These are phyloP conservation scores for Sordariomycetes sp. DNA, from an alignment of 2,329 filamentous ascomycete species.

Conservation along the genomic window DNA sequence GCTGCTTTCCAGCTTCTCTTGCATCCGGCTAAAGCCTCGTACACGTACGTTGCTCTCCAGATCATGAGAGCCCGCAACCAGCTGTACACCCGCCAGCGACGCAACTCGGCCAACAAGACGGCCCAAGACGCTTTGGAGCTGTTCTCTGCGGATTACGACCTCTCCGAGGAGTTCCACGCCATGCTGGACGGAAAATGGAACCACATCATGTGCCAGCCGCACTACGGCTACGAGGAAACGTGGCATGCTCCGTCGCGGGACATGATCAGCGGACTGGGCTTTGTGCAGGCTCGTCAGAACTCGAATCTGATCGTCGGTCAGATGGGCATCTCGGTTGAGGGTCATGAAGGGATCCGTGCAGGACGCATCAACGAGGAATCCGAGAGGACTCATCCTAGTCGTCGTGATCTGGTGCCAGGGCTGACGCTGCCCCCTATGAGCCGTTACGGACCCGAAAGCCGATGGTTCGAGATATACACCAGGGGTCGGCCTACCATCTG, in stretches of 20 bases:
- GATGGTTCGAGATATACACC: slow-evolving; percentile 57
- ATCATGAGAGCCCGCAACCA: slow-evolving; percentile 39
- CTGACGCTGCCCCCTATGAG: slow-evolving; percentile 48
- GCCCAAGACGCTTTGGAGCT: slow-evolving; percentile 34
- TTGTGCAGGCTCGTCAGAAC: slow-evolving; percentile 39
- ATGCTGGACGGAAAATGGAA: slow-evolving; percentile 46
- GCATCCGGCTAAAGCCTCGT: slow-evolving; percentile 48
- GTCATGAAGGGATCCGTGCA: slow-evolving; percentile 47
- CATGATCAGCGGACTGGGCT: slow-evolving; percentile 42
- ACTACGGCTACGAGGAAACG: slow-evolving; percentile 41
- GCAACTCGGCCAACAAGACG: slow-evolving; percentile 43
- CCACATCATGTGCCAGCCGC: slow-evolving; percentile 40
- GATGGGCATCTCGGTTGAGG: slow-evolving; percentile 57
- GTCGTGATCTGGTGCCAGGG: slow-evolving; percentile 42
- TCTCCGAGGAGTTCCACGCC: slow-evolving; percentile 40
- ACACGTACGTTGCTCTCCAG: slow-evolving; percentile 41
- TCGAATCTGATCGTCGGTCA: slow-evolving; percentile 47
- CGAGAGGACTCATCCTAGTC: slow-evolving; percentile 34
- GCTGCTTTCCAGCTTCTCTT: slow-evolving; percentile 53
- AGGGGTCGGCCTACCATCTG: slow-evolving; percentile 43
- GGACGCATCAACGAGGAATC: slow-evolving; percentile 40
- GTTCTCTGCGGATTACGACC: slow-evolving; percentile 40
- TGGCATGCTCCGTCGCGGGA: slow-evolving; percentile 48
- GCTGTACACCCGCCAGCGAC: slow-evolving; percentile 44
- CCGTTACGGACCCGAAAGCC: slow-evolving; percentile 42